Evolutionary conservation across 2,329 filamentous ascomycete genomes (phyloP).

Genomic region (Coleophoma cylindrospora): DNA sequence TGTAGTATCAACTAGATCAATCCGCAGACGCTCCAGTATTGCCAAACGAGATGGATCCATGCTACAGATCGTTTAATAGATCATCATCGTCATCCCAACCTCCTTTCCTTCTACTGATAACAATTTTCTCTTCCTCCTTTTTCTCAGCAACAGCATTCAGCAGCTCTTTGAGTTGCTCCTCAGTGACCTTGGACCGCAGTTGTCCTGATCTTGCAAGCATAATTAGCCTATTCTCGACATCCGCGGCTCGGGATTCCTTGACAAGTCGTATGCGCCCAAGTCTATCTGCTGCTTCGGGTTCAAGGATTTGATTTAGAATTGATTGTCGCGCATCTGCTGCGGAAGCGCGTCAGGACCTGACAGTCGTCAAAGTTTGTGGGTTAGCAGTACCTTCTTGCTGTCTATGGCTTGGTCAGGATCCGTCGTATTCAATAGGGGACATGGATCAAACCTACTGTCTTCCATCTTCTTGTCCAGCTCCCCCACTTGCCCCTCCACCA

Average conservation of each 20-base stretch:
- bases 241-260: constrained; percentile 83
- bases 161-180: constrained; percentile 89
- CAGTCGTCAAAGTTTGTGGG: not conserved
- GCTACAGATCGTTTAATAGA: constrained; percentile 60
- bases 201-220: constrained; percentile 87
- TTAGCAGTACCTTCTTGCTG: constrained; percentile 38
- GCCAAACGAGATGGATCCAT: not conserved
- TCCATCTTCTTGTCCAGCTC: constrained; percentile 54
- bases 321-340: constrained; percentile 65
- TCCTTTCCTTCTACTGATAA: constrained; percentile 76
- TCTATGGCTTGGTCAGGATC: constrained; percentile 21
- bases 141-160: constrained; percentile 79
- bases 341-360: constrained; percentile 9
- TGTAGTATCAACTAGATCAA: not conserved
- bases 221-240: constrained; percentile 90
- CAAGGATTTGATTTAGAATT: constrained; percentile 88
- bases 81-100: constrained; percentile 80
- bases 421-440: not conserved
- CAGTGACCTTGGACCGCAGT: constrained; percentile 80
- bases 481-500: constrained; percentile 39
- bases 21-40: not conserved
- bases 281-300: constrained; percentile 88
- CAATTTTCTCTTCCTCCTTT: constrained; percentile 74
- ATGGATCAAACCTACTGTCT: constrained; percentile 45
- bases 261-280: constrained; percentile 92